phyloP scores from a whole-genome alignment of 805 yeast species.

The Debaryomyces hansenii region DNA sequence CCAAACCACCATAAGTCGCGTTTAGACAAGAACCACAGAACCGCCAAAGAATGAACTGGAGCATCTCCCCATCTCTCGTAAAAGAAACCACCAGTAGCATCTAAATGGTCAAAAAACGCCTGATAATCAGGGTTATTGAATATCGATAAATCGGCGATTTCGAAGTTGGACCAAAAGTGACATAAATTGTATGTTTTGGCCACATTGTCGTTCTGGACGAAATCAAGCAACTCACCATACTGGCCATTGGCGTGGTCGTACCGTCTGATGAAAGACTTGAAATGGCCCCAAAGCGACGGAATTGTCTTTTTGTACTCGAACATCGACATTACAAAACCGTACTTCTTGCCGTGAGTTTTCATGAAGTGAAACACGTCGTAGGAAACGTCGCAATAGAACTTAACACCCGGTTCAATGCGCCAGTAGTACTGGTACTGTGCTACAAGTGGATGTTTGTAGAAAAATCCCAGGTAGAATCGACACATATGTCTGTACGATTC shows the following conservation, averaged over 20 bases:
- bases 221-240: constrained; percentile 10
- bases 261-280: constrained; percentile 42
- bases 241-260: constrained; percentile 40
- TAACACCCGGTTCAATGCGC: constrained; percentile 75
- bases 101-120: constrained; percentile 62
- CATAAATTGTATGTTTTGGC: constrained; percentile 58
- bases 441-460: constrained; percentile 60
- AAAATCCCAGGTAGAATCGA: constrained; percentile 52
- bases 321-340: constrained; percentile 68
- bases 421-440: constrained; percentile 66
- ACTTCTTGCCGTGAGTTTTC: constrained; percentile 53
- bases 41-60: constrained; percentile 82
- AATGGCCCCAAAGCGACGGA: constrained; percentile 60
- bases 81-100: constrained; percentile 72
- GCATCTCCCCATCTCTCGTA: constrained; percentile 96
- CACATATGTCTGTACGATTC: constrained; percentile 74
- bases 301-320: constrained; percentile 65
- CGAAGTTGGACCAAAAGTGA: constrained; percentile 84
- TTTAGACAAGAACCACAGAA: constrained; percentile 56
- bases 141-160: constrained; percentile 69
- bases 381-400: constrained; percentile 59
- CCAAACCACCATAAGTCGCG: constrained; percentile 68
- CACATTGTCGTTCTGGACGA: constrained; percentile 16
- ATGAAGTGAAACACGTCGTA: constrained; percentile 63
- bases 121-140: constrained; percentile 60